Conservation (phyloP, 768 basidiomycete species). For the Mycena epipterygia region DNA sequence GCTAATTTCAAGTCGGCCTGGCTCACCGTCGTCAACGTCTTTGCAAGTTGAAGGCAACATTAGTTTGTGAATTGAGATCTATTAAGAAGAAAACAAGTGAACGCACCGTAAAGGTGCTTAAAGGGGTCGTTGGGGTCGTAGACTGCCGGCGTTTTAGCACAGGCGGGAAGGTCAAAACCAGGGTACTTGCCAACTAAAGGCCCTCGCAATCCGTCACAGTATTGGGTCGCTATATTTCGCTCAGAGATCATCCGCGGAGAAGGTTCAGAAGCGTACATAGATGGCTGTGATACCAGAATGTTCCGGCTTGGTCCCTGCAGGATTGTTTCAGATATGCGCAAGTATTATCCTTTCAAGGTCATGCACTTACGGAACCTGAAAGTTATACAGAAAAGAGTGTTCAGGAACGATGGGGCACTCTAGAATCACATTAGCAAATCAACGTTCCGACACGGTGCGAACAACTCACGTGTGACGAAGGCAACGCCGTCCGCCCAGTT, state of each 20-base stretch:
- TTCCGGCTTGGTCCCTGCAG: conserved; percentile 1
- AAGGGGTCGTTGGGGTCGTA: not conserved
- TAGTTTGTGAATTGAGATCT: not conserved
- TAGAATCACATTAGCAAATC: not conserved
- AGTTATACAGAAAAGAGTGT: conserved; percentile 10
- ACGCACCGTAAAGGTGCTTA: not conserved
- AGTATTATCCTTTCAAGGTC: not conserved
- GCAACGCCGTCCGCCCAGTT: conserved; percentile 43
- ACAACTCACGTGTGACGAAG: conserved; percentile 23
- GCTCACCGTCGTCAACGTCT: conserved; percentile 4
- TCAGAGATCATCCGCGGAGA: not conserved
- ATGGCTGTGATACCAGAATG: conserved; percentile 22
- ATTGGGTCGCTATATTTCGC: not conserved
- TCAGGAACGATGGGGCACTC: conserved; percentile 12
- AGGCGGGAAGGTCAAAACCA: too few relatives aligned
- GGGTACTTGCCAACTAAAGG: too few relatives aligned
- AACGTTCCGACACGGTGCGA: not conserved
- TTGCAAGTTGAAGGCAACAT: not conserved
- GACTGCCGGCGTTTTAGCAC: too few relatives aligned
- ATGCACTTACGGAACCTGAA: not conserved
- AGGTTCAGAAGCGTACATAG: not conserved
- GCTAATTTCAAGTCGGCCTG: not conserved
- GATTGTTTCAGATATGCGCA: not conserved
- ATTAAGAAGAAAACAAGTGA: not conserved
- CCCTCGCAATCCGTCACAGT: conserved; percentile 18